Percentiles rank a stretch among this genome's conserved stretches.
phyloP scores from a whole-genome alignment of 73 alveolate species.

The Uronychia setigera region DNA sequence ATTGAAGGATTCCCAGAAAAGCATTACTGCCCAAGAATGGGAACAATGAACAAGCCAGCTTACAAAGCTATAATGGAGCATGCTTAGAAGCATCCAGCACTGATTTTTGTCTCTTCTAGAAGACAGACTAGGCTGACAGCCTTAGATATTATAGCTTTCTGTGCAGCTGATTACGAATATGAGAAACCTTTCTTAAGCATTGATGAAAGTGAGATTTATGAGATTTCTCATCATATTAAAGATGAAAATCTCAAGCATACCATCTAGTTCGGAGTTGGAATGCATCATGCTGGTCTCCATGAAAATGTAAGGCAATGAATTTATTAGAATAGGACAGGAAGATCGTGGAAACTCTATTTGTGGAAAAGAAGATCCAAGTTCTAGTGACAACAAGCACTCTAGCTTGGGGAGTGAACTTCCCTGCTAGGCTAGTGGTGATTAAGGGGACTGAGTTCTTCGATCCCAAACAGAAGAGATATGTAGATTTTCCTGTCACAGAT shows the following conservation, averaged over 20 bases:
- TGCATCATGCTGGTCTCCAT: conserved; percentile 99
- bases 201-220: conserved; percentile 67
- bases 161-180: conserved; percentile 57
- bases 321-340: conserved; percentile 81
- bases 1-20: conserved; percentile 98
- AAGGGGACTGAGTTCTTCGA: conserved; percentile 99
- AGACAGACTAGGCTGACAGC: conserved; percentile 99
- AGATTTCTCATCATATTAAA: conserved; percentile 63
- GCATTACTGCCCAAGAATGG: conserved; percentile 98
- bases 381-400: conserved; percentile 98
- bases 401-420: conserved; percentile 99
- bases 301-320: conserved; percentile 60
- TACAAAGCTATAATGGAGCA: conserved; percentile 96
- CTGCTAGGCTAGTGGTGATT: conserved; percentile 99
- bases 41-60: conserved; percentile 99
- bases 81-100: conserved; percentile 93
- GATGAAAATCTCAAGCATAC: conserved; percentile 91
- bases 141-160: conserved; percentile 91
- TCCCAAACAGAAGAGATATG: conserved; percentile 97
- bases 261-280: conserved; percentile 96
- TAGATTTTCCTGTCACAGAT: conserved; percentile 98
- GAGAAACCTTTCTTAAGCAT: conserved; percentile 65
- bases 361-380: conserved; percentile 89
- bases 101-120: conserved; percentile 95
- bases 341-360: conserved; percentile 98